Percentiles rank a stretch among this genome's conserved stretches.
These are phyloP conservation scores for Citrus maxima DNA, from an alignment of 345 rosid genomes.

Conservation along the genomic window DNA sequence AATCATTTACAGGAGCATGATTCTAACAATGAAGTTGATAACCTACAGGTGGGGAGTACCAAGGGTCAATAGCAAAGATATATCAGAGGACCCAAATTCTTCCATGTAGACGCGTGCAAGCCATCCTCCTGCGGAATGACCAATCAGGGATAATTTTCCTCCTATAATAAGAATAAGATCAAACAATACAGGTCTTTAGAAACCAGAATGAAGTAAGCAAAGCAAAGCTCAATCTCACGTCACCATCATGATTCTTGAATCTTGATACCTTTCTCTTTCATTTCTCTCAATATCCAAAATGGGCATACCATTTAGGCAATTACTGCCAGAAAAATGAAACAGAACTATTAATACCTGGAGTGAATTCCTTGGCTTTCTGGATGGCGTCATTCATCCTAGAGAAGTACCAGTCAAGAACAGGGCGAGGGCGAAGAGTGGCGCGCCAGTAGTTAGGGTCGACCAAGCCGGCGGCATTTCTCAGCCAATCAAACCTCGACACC, in stretches of 20 bases:
- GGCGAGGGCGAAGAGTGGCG: constrained; percentile 80
- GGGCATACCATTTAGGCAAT: neutral
- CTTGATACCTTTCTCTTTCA: no score
- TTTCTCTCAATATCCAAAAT: no score
- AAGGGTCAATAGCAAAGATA: constrained; percentile 77
- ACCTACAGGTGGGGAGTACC: constrained; percentile 98
- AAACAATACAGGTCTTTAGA: neutral
- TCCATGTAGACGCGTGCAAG: constrained; percentile 91
- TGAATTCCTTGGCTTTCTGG: constrained; percentile 50
- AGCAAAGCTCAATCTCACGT: neutral
- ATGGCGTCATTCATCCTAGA: constrained; percentile 73
- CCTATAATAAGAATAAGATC: constrained; percentile 39
- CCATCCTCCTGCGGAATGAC: constrained; percentile 99
- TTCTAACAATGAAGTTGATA: constrained; percentile 11
- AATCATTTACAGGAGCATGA: neutral
- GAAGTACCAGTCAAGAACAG: constrained; percentile 95
- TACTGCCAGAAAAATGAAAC: no score
- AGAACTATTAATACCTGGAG: no score
- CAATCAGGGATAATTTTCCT: constrained; percentile 64
- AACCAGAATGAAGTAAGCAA: neutral
- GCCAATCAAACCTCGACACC: constrained; percentile 82
- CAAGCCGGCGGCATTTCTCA: constrained; percentile 90
- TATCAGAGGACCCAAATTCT: constrained; percentile 60
- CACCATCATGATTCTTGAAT: neutral
- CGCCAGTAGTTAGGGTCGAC: constrained; percentile 87